Evolutionary conservation across 139 green algal genomes (phyloP).

Genomic region (Ulvella scutata): DNA sequence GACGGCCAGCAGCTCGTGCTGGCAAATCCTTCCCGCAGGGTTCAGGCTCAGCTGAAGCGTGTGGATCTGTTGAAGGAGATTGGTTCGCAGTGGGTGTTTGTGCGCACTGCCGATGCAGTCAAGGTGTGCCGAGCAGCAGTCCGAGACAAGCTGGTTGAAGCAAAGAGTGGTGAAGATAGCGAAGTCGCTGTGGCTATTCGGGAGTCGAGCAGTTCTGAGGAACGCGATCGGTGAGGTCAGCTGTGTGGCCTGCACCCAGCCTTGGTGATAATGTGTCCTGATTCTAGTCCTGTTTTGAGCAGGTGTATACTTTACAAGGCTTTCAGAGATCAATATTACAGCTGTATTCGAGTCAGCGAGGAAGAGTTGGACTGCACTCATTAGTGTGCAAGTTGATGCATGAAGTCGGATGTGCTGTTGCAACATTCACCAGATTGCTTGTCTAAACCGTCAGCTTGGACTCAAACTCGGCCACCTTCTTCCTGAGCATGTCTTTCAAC

Average conservation of each 20-base stretch:
- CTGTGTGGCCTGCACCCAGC: no score
- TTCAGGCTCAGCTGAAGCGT: constrained; percentile 4
- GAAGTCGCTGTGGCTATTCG: not conserved
- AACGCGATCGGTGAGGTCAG: no score
- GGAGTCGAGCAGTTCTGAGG: no score
- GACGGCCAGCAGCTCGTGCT: constrained; percentile 29
- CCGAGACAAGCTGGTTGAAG: not conserved
- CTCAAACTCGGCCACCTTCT: not conserved
- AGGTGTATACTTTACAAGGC: no score
- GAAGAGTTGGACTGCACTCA: no score
- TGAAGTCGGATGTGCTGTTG: no score
- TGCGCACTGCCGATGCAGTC: constrained; percentile 13
- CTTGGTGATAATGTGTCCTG: no score
- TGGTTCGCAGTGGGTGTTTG: constrained; percentile 13
- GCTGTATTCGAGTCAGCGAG: no score
- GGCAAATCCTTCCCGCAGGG: constrained; percentile 31
- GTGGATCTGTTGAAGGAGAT: not conserved
- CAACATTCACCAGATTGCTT: no score
- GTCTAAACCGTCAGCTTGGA: not conserved
- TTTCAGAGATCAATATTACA: no score
- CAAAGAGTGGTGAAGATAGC: not conserved
- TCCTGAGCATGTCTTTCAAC: not conserved
- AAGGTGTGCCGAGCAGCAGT: not conserved
- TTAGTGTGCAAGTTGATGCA: no score
- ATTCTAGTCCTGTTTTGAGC: no score